phyloP scores from a whole-genome alignment of 2,329 filamentous ascomycete genomes.

The Ophiocordyceps camponoti-saundersi region DNA sequence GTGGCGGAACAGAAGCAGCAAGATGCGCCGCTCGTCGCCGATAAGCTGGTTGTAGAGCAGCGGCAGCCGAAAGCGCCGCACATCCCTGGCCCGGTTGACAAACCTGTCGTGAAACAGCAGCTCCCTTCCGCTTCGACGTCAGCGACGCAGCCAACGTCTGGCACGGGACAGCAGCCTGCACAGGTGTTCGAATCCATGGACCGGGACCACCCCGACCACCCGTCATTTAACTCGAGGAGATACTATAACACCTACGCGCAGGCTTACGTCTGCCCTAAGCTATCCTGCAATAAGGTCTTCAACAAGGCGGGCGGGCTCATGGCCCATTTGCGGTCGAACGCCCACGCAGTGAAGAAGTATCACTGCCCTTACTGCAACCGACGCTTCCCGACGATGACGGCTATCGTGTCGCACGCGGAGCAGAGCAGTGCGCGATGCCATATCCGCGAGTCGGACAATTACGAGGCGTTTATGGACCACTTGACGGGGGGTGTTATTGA shows the following conservation, averaged over 20 bases:
- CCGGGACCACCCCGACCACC: constrained; percentile 26
- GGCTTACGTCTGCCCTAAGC: constrained; percentile 36
- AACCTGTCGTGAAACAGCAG: too few relatives aligned
- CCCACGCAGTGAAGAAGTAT: constrained; percentile 18
- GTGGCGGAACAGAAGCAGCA: too few relatives aligned
- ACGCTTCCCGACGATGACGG: constrained; percentile 21
- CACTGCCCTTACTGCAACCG: constrained; percentile 27
- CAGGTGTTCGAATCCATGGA: constrained; percentile 5
- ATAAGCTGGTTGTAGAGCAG: too few relatives aligned
- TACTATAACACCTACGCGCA: constrained; percentile 26
- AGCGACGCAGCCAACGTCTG: too few relatives aligned
- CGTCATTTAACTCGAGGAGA: constrained; percentile 25
- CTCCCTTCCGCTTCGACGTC: too few relatives aligned
- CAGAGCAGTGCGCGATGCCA: constrained; percentile 22
- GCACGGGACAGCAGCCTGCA: background rate
- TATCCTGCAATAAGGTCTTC: constrained; percentile 31
- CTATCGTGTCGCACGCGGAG: constrained; percentile 32
- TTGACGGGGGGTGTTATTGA: constrained; percentile 15
- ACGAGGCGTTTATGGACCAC: constrained; percentile 13
- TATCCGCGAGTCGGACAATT: constrained; percentile 23
- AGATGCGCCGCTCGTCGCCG: too few relatives aligned
- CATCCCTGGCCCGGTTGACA: too few relatives aligned
- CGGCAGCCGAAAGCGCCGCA: too few relatives aligned
- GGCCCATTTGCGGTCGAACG: constrained; percentile 25
- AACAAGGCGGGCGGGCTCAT: constrained; percentile 14